phyloP scores from a whole-genome alignment of 306 rosid genomes.

The Geum urbanum region DNA sequence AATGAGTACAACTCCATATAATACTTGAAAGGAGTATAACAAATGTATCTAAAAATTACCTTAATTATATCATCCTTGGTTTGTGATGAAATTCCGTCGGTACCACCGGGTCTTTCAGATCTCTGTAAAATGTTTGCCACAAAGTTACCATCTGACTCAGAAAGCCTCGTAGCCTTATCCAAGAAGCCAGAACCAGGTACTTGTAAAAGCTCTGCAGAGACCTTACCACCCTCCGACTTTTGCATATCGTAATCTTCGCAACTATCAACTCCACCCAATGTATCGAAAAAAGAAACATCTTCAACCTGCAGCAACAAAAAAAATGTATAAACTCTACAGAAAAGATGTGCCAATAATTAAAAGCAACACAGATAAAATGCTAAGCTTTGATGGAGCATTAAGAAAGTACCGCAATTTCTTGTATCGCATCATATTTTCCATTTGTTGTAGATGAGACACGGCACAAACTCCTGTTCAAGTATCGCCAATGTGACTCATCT shows the following conservation, averaged over 20 bases:
- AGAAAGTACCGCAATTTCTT: conserved; percentile 57
- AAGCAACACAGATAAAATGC: background rate
- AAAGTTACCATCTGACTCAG: conserved; percentile 28
- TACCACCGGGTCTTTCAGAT: conserved; percentile 27
- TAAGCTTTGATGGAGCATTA: background rate
- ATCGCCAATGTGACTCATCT: conserved; percentile 77
- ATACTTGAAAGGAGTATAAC: background rate
- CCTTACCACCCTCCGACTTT: conserved; percentile 16
- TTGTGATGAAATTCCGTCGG: conserved; percentile 25
- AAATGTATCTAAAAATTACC: conserved; percentile 28
- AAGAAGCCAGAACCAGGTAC: conserved; percentile 26
- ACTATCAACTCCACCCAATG: conserved; percentile 32
- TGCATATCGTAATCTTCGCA: conserved; percentile 31
- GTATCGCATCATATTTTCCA: conserved; percentile 76
- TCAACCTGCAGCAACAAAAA: conserved; percentile 61
- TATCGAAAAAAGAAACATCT: conserved; percentile 53
- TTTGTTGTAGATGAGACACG: conserved; percentile 75
- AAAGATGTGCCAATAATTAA: background rate
- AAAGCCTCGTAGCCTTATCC: conserved; percentile 29
- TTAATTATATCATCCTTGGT: conserved; percentile 21
- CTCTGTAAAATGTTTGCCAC: conserved; percentile 33
- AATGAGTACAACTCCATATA: background rate
- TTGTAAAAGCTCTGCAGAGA: conserved; percentile 20
- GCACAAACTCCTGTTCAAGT: conserved; percentile 69
- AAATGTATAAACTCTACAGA: conserved; percentile 21